phyloP scores from a whole-genome alignment of 495 filamentous ascomycete species.

The Penicillium canescens region DNA sequence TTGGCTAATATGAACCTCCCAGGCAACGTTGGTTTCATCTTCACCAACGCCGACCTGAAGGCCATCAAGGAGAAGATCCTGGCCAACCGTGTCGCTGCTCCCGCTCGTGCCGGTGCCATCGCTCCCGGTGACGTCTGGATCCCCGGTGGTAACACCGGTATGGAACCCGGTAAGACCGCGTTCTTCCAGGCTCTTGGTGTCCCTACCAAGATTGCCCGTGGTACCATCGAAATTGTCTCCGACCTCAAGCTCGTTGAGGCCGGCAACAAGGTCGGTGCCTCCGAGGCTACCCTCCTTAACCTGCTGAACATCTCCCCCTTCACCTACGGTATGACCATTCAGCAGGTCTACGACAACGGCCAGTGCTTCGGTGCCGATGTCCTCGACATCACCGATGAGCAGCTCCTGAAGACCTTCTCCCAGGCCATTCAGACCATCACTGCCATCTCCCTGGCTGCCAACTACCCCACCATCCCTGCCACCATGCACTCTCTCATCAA shows the following conservation, averaged over 20 bases:
- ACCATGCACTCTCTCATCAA: constrained; percentile 95
- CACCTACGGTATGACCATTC: constrained; percentile 97
- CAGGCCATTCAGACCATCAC: constrained; percentile 85
- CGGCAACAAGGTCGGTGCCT: constrained; percentile 91
- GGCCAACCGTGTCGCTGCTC: constrained; percentile 93
- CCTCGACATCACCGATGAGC: constrained; percentile 89
- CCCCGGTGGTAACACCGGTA: constrained; percentile 98
- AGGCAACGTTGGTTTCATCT: constrained; percentile 98
- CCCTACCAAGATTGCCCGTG: constrained; percentile 99
- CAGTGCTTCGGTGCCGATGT: constrained; percentile 83
- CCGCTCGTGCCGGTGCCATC: constrained; percentile 93
- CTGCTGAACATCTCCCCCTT: constrained; percentile 99
- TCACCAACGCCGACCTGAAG: constrained; percentile 97
- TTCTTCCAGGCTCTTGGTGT: constrained; percentile 99
- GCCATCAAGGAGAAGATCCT: constrained; percentile 89
- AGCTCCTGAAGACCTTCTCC: constrained; percentile 83
- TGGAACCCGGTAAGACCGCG: constrained; percentile 99
- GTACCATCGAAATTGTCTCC: constrained; percentile 99
- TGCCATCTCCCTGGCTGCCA: constrained; percentile 82
- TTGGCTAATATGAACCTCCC: constrained; percentile 3
- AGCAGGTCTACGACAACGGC: constrained; percentile 94
- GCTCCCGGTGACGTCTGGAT: constrained; percentile 89
- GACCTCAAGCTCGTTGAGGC: constrained; percentile 98
- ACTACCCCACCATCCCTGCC: constrained; percentile 95
- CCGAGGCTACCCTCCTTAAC: constrained; percentile 97